A percentile compares a stretch with the other conserved stretches of the same genome.
Evolutionary conservation across 805 yeast species (phyloP).

Genomic region (Candida orba): DNA sequence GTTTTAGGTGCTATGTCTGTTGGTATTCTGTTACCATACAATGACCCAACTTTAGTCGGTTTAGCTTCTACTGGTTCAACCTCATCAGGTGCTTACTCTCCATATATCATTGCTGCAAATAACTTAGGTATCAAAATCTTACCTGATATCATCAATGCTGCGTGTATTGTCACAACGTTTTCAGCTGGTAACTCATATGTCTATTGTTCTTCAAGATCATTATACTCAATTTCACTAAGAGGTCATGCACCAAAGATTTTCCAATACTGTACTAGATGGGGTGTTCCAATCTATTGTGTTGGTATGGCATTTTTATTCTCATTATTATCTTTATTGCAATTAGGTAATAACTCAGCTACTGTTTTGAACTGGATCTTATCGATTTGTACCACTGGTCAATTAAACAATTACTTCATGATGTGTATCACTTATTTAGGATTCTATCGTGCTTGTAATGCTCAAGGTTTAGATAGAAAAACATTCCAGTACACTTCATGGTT

Average conservation of each 20-base stretch:
- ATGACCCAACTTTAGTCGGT: slow-evolving; percentile 41
- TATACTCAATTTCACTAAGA: slow-evolving; percentile 47
- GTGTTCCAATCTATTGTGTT: slow-evolving; percentile 71
- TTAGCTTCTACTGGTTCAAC: slow-evolving; percentile 35
- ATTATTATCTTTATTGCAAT: slow-evolving; percentile 53
- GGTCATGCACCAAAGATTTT: slow-evolving; percentile 57
- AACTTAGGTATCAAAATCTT: slow-evolving; percentile 43
- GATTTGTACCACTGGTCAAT: slow-evolving; percentile 58
- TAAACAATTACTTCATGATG: slow-evolving; percentile 49
- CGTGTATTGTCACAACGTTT: slow-evolving; percentile 47
- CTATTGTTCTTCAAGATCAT: slow-evolving; percentile 50
- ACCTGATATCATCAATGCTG: slow-evolving; percentile 43
- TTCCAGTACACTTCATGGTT: slow-evolving; percentile 46
- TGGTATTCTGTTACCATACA: slow-evolving; percentile 57
- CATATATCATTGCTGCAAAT: slow-evolving; percentile 49
- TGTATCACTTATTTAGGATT: slow-evolving; percentile 55
- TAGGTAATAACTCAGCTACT: slow-evolving; percentile 44
- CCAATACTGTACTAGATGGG: slow-evolving; percentile 49
- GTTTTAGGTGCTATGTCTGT: slow-evolving; percentile 57
- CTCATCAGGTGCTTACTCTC: slow-evolving; percentile 43
- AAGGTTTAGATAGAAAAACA: slow-evolving; percentile 33
- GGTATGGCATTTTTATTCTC: slow-evolving; percentile 45
- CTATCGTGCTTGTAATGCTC: slow-evolving; percentile 51
- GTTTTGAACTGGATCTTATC: slow-evolving; percentile 66
- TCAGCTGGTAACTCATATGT: slow-evolving; percentile 50